Percentiles rank a stretch among this genome's conserved stretches.
Evolutionary conservation across 129 eudicot species (phyloP).

Genomic region (Chrysanthemum makinoi): DNA sequence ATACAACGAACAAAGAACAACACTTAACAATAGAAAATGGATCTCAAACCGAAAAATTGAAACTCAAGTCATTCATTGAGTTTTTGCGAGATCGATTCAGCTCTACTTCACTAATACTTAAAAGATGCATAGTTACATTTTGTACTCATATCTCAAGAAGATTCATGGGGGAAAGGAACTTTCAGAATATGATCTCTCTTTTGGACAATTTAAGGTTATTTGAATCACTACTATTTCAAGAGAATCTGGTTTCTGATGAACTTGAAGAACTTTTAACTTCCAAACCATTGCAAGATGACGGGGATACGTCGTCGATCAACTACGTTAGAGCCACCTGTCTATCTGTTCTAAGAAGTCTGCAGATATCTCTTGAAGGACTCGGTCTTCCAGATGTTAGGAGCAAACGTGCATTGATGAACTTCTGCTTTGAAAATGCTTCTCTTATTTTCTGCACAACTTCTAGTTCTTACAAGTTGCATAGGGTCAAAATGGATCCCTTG

Average conservation of each 20-base stretch:
- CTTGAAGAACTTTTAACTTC: slow-evolving; percentile 35
- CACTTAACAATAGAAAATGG: slow-evolving; percentile 14
- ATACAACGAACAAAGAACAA: slow-evolving; percentile 3
- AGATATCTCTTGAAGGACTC: background rate
- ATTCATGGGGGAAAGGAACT: slow-evolving; percentile 32
- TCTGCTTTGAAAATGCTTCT: slow-evolving; percentile 46
- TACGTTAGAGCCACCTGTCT: background rate
- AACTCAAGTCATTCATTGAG: slow-evolving; percentile 40
- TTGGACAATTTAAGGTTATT: slow-evolving; percentile 28
- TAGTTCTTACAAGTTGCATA: slow-evolving; percentile 43
- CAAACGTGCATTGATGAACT: background rate
- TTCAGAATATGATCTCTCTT: slow-evolving; percentile 30
- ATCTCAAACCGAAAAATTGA: background rate
- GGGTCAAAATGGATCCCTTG: slow-evolving; percentile 16
- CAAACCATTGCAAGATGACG: background rate
- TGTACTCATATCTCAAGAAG: slow-evolving; percentile 59
- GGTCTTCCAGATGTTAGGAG: background rate
- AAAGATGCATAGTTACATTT: slow-evolving; percentile 40
- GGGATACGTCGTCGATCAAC: background rate
- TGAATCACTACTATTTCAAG: slow-evolving; percentile 38
- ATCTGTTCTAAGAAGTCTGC: background rate
- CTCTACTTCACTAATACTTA: slow-evolving; percentile 32
- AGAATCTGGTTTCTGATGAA: slow-evolving; percentile 36
- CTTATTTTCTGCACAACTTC: slow-evolving; percentile 66
- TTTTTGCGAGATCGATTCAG: slow-evolving; percentile 43